Percentiles rank a stretch among this genome's conserved stretches.
Evolutionary conservation across 2,329 filamentous ascomycete genomes (phyloP).

Genomic region (Teratosphaeriaceae sp.): DNA sequence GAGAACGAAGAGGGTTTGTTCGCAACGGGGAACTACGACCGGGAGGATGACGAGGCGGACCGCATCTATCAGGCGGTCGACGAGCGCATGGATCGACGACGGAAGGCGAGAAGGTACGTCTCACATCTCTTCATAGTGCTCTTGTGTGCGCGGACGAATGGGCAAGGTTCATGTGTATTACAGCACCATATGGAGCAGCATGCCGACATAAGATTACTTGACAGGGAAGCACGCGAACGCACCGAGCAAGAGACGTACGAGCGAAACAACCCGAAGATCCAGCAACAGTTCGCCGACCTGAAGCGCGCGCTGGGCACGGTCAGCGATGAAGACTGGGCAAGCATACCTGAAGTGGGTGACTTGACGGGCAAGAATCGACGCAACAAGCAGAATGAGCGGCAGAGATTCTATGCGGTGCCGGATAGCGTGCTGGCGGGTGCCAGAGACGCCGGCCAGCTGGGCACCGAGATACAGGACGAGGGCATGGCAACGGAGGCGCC

Average conservation of each 20-base stretch:
- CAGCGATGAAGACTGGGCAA: conserved; percentile 94
- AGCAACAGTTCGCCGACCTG: conserved; percentile 93
- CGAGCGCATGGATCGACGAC: conserved; percentile 89
- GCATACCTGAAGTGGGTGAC: conserved; percentile 90
- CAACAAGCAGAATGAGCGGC: conserved; percentile 69
- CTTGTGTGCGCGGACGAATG: not conserved
- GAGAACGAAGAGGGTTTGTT: conserved; percentile 97
- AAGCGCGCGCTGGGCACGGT: conserved; percentile 85
- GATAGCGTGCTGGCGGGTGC: conserved; percentile 91
- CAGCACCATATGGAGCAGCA: conserved; percentile 61
- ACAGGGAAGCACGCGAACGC: conserved; percentile 88
- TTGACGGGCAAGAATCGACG: conserved; percentile 90
- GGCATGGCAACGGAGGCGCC: conserved; percentile 39
- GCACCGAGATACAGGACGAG: conserved; percentile 83
- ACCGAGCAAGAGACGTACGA: conserved; percentile 93
- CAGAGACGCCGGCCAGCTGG: conserved; percentile 70
- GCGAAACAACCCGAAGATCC: conserved; percentile 94
- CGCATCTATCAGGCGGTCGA: conserved; percentile 93
- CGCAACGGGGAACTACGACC: conserved; percentile 90
- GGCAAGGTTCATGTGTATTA: conserved; percentile 25
- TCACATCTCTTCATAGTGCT: conserved; percentile 7
- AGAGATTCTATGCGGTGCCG: conserved; percentile 87
- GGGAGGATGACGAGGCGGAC: conserved; percentile 96
- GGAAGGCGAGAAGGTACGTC: conserved; percentile 80
- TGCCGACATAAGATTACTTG: conserved; percentile 61